Evolutionary conservation across 140 eudicot species (phyloP), one percentile per base, ranked within the genome.

Genomic region (Cichorium intybus): DNA sequence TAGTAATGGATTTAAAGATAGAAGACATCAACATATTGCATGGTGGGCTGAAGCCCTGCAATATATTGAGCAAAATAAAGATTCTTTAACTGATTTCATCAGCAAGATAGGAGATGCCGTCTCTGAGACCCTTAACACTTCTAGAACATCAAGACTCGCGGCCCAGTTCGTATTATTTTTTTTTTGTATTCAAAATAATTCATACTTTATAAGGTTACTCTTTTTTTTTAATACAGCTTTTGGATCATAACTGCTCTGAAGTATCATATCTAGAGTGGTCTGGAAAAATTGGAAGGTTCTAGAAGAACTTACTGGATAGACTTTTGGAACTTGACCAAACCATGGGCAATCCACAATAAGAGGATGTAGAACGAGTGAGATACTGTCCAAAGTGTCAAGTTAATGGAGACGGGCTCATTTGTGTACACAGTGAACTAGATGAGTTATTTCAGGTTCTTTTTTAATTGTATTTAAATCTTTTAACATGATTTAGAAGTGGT

Each of bases 31-130:
- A 47, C 68, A 87, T 49, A 51, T 74, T 34, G 77, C 84, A 37
- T 92, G 98, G 98, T 92, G 98, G 98, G 79, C 80, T 47, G 96
- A 88, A 51, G 82, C 86, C 65, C 79, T 92, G 20, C 78, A 88
- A 41, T 68, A 56, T 64, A 76, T 83, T 57, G 96, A 92, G 62
- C 81, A 81, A 76, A 72, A 83, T 35, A 79, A 85, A 60, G 89
- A 92, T 35, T 66, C 74, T 56, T 72, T 87, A 46, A 54, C 33
- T 63, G 89, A 82, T 52, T 77, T 92, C 67, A 76, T 78, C 35
- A 68, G 78, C 56, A 92, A 88, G 83, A 83, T 92, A 21, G 96
- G 77, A 60, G 91, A 88, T 75, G 87, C 95, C 56, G 82, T 85
- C 51, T 85, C 87, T 15, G 85, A 81, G 60, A 85, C 79, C 56